These are phyloP conservation scores for Cordyceps farinosa DNA, from an alignment of 2,329 filamentous ascomycete species.

Conservation along the genomic window DNA sequence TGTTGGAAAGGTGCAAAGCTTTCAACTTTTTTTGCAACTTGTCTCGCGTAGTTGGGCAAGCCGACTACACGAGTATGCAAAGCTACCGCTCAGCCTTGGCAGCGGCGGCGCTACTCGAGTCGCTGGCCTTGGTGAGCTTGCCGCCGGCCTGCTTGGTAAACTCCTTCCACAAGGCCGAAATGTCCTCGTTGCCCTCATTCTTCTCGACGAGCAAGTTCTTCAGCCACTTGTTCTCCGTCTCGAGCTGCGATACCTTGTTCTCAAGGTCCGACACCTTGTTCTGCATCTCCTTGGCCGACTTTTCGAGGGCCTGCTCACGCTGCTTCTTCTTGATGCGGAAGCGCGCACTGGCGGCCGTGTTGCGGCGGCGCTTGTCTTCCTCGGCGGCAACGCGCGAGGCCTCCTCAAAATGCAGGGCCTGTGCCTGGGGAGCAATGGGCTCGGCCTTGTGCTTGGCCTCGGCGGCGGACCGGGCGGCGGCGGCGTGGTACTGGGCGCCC, in stretches of 20 bases:
- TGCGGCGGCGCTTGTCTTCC: slow-evolving; percentile 85
- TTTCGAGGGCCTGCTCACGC: slow-evolving; percentile 80
- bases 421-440: slow-evolving; percentile 35
- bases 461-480: slow-evolving; percentile 30
- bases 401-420: slow-evolving; percentile 61
- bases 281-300: slow-evolving; percentile 75
- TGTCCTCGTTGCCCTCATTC: slow-evolving; percentile 60
- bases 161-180: slow-evolving; percentile 50
- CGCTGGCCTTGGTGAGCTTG: slow-evolving; percentile 30
- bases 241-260: slow-evolving; percentile 69
- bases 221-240: slow-evolving; percentile 79
- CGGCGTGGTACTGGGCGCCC: slow-evolving; percentile 30
- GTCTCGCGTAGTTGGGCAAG: not conserved
- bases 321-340: slow-evolving; percentile 97
- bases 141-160: slow-evolving; percentile 39
- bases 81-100: slow-evolving; percentile 25
- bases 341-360: slow-evolving; percentile 82
- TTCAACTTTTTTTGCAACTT: slow-evolving; percentile 1
- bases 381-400: slow-evolving; percentile 71
- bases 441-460: slow-evolving; percentile 47
- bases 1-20: not conserved
- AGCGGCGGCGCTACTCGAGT: slow-evolving; percentile 21
- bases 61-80: not conserved
- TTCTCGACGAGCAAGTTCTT: slow-evolving; percentile 80
- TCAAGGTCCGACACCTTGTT: slow-evolving; percentile 75